Evolutionary conservation across 768 basidiomycete genomes (phyloP).

Genomic region (Pulveroboletus sp.): DNA sequence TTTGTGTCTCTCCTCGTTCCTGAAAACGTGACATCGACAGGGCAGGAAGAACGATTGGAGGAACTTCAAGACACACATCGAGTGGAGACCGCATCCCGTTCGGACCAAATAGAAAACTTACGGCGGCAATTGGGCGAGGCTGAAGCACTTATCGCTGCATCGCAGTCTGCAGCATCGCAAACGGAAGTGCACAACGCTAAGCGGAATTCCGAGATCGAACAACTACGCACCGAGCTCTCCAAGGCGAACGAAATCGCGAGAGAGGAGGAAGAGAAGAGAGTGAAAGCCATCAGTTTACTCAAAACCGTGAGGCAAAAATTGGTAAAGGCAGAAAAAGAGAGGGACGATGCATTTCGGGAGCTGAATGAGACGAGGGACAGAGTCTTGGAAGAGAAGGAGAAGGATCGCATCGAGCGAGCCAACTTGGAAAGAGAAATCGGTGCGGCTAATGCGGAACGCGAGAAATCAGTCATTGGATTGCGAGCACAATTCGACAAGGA

Average conservation of each 20-base stretch:
- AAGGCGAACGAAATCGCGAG: constrained; percentile 60
- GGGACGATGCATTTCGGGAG: constrained; percentile 72
- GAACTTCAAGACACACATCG: constrained; percentile 82
- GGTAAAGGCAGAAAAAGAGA: constrained; percentile 94
- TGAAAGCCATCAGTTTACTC: constrained; percentile 86
- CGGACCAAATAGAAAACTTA: constrained; percentile 66
- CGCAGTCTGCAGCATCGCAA: constrained; percentile 44
- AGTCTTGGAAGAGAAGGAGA: constrained; percentile 45
- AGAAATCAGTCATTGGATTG: constrained; percentile 55
- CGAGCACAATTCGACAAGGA: constrained; percentile 73
- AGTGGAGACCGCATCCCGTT: constrained; percentile 75
- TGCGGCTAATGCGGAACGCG: constrained; percentile 53
- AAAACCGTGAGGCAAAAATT: constrained; percentile 96
- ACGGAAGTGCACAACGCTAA: constrained; percentile 46
- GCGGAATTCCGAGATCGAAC: constrained; percentile 51
- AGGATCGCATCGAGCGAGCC: constrained; percentile 42
- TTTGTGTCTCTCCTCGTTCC: not conserved
- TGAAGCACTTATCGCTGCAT: constrained; percentile 62
- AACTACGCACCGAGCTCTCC: constrained; percentile 59
- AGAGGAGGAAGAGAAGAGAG: constrained; percentile 96
- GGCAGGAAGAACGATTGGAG: constrained; percentile 78
- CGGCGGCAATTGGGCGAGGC: constrained; percentile 63
- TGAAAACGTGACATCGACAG: constrained; percentile 36
- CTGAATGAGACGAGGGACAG: constrained; percentile 45
- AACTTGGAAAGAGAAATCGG: constrained; percentile 64